phyloP scores from a whole-genome alignment of 2,329 filamentous ascomycete genomes.

The Nannizziopsis arthrosporioides region DNA sequence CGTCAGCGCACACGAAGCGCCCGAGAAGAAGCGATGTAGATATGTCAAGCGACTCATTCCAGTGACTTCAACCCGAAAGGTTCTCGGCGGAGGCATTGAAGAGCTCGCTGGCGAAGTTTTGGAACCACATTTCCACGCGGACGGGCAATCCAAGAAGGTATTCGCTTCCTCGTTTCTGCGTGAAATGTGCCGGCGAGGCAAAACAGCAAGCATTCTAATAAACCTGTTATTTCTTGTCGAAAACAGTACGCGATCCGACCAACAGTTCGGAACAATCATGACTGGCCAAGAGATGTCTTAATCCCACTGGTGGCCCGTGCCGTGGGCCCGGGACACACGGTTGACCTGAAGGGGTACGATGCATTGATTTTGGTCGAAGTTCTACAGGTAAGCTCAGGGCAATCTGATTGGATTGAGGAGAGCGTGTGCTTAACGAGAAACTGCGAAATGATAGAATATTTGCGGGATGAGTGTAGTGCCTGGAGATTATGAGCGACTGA shows the following conservation, averaged over 20 bases:
- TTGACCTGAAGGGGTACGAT: slow-evolving; percentile 52
- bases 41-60: slow-evolving; percentile 51
- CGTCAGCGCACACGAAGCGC: slow-evolving; percentile 42
- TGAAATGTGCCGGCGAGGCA: neutral
- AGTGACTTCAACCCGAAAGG: slow-evolving; percentile 47
- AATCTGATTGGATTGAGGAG: no score
- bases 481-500: slow-evolving; percentile 48
- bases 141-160: slow-evolving; percentile 43
- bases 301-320: slow-evolving; percentile 48
- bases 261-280: slow-evolving; percentile 48
- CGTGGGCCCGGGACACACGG: slow-evolving; percentile 47
- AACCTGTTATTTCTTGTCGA: neutral
- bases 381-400: slow-evolving; percentile 48
- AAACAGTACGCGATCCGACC: slow-evolving; percentile 52
- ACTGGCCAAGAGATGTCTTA: slow-evolving; percentile 45
- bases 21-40: slow-evolving; percentile 43
- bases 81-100: slow-evolving; percentile 44
- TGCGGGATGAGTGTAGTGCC: slow-evolving; percentile 54
- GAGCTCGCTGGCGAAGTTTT: slow-evolving; percentile 47
- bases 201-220: neutral
- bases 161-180: neutral
- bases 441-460: slow-evolving; percentile 43
- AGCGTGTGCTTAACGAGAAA: no score
- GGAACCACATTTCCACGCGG: slow-evolving; percentile 47
- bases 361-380: slow-evolving; percentile 51